Evolutionary conservation across 1,284 basidiomycete genomes (phyloP).

Genomic region (Inonotus obliquus): DNA sequence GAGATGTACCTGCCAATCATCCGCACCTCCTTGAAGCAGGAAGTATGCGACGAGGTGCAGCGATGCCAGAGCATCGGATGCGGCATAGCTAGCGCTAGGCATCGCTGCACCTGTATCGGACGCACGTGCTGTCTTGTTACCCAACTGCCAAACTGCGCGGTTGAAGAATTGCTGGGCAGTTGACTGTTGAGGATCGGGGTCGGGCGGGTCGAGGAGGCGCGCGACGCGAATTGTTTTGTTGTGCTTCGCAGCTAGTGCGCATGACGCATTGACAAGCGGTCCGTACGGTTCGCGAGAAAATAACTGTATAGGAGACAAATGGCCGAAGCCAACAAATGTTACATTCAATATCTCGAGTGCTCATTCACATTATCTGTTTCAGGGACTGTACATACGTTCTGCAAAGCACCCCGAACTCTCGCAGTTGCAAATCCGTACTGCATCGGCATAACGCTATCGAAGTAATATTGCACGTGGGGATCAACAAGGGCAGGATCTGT

Average conservation of each 20-base stretch:
- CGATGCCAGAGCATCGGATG: slow-evolving; percentile 68
- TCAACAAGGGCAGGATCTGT: slow-evolving; percentile 16
- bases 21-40: slow-evolving; percentile 55
- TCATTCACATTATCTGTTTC: slow-evolving; percentile 5
- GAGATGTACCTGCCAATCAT: slow-evolving; percentile 64
- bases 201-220: slow-evolving; percentile 51
- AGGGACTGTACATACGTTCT: slow-evolving; percentile 19
- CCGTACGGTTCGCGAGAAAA: slow-evolving; percentile 53
- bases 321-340: slow-evolving; percentile 2
- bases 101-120: background rate
- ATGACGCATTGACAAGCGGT: slow-evolving; percentile 63
- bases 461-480: slow-evolving; percentile 28
- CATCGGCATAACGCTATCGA: slow-evolving; percentile 27
- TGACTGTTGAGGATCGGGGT: slow-evolving; percentile 49
- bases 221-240: slow-evolving; percentile 56
- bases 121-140: slow-evolving; percentile 36
- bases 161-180: slow-evolving; percentile 63
- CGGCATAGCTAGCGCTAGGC: slow-evolving; percentile 36
- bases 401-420: slow-evolving; percentile 14
- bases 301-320: slow-evolving; percentile 7
- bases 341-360: slow-evolving; percentile 3
- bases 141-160: slow-evolving; percentile 53
- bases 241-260: slow-evolving; percentile 71
- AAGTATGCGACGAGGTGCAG: slow-evolving; percentile 69
- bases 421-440: slow-evolving; percentile 25